Base-by-base conservation (phyloP, 192 early-diverging fungal genomes). In the Podila epigama region DNA sequence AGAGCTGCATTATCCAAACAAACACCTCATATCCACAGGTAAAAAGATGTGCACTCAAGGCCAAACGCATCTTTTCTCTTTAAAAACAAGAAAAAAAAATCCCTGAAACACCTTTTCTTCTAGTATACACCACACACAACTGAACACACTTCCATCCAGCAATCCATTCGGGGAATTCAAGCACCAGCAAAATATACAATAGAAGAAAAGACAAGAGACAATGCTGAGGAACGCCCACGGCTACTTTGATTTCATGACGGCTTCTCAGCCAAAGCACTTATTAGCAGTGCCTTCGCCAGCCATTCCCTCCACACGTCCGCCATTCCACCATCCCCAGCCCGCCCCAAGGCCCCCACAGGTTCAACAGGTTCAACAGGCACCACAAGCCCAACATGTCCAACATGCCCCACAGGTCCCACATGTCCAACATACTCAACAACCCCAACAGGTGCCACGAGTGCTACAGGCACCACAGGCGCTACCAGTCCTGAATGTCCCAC, bases 161-260 rank as follows among this genome's bases (percentile, higher is more conserved):
- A n/a, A n/a, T n/a, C n/a, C n/a, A n/a, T n/a, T n/a, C n/a, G n/a
- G n/a, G n/a, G n/a, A n/a, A n/a, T n/a, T n/a, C n/a, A n/a, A n/a
- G n/a, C n/a, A n/a, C n/a, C n/a, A n/a, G n/a, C n/a, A n/a, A n/a
- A n/a, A n/a, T n/a, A n/a, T n/a, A n/a, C n/a, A 32, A 51, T 44
- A 27, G 20, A 51, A 29, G 56, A 28, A 31, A 44, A 12, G 35
- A 36, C 34, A 22, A 35, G 61, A 63, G 18, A 32, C 20, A 29
- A 75, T 75, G 71, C n/a, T 75, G 64, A 62, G 65, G 48, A 66
- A 67, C 65, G 65, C 65, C 32, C n/a, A 75, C 59, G 71, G 71
- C 34, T 63, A 75, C 54, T 75, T 67, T 65, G 71, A 67, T 12
- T 75, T 53, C 59, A 48, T 48, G 44, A 48, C 44, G n/a, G 20